Conservation (phyloP, 108 stramenopile species). For the Mediolabrus comicus region DNA sequence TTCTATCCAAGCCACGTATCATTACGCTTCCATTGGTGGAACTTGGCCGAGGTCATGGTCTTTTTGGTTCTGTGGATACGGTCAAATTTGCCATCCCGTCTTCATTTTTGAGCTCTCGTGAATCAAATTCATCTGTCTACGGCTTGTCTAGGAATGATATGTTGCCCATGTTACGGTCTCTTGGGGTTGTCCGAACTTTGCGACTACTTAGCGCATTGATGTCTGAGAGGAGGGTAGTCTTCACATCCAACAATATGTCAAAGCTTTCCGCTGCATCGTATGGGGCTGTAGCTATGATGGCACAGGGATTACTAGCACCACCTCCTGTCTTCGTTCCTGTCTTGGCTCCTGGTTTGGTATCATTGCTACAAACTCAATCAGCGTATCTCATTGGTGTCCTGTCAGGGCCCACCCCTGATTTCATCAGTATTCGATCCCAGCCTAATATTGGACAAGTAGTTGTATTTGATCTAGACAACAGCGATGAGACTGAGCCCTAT, state of each 20-base stretch:
- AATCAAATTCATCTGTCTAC: neutral
- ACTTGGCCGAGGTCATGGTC: conserved; percentile 18
- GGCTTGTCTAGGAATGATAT: conserved; percentile 32
- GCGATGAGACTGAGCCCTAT: conserved; percentile 29
- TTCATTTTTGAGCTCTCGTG: conserved; percentile 23
- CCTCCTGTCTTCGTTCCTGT: conserved; percentile 46
- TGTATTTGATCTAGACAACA: conserved; percentile 44
- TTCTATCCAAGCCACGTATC: conserved; percentile 20
- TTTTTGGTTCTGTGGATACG: conserved; percentile 19
- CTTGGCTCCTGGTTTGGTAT: conserved; percentile 43
- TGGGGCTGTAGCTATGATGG: conserved; percentile 47
- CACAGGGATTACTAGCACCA: conserved; percentile 45
- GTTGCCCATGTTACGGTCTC: conserved; percentile 51
- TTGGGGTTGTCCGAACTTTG: conserved; percentile 34
- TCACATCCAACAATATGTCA: conserved; percentile 32
- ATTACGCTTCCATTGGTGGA: conserved; percentile 19
- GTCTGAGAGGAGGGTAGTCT: conserved; percentile 39
- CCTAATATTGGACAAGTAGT: conserved; percentile 26
- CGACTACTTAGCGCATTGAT: conserved; percentile 42
- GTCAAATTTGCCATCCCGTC: conserved; percentile 23
- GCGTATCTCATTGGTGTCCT: conserved; percentile 53
- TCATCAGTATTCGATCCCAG: conserved; percentile 15
- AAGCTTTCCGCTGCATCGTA: conserved; percentile 40
- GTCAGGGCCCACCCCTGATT: conserved; percentile 5
- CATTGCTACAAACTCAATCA: conserved; percentile 27